phyloP scores from a whole-genome alignment of 1,284 basidiomycete species.

The Puccinia novopanici region DNA sequence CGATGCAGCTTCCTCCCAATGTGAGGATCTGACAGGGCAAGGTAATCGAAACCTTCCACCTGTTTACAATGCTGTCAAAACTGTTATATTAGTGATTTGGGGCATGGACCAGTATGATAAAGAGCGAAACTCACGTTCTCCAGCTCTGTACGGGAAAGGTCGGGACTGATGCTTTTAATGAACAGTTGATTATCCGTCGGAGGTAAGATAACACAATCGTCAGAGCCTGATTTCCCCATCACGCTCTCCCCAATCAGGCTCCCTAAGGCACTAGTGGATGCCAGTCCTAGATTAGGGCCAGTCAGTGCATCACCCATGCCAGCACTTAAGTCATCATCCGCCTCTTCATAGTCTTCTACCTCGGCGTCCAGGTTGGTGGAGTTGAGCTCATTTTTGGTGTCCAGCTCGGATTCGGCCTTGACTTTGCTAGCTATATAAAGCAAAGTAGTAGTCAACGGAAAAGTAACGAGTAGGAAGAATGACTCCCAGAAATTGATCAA shows the following conservation, averaged over 20 bases:
- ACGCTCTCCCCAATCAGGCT: constrained; percentile 49
- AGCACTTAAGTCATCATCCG: constrained; percentile 39
- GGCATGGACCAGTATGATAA: constrained; percentile 58
- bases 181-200: constrained; percentile 84
- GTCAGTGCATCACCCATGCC: constrained; percentile 32
- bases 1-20: constrained; percentile 87
- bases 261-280: constrained; percentile 35
- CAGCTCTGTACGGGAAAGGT: constrained; percentile 79
- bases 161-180: constrained; percentile 88
- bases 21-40: constrained; percentile 84
- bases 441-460: not conserved
- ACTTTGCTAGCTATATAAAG: constrained; percentile 5
- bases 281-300: constrained; percentile 4
- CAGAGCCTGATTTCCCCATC: constrained; percentile 43
- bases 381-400: constrained; percentile 28
- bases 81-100: not conserved
- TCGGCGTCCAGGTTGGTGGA: constrained; percentile 16
- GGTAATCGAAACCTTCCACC: constrained; percentile 65
- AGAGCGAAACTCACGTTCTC: constrained; percentile 71
- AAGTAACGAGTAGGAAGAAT: not conserved
- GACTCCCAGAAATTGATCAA: not conserved
- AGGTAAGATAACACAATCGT: constrained; percentile 66
- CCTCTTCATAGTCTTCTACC: constrained; percentile 29
- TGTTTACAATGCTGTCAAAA: constrained; percentile 58
- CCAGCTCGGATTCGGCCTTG: constrained; percentile 22